Conservation (phyloP, 345 rosid species). For the Dimocarpus longan region DNA sequence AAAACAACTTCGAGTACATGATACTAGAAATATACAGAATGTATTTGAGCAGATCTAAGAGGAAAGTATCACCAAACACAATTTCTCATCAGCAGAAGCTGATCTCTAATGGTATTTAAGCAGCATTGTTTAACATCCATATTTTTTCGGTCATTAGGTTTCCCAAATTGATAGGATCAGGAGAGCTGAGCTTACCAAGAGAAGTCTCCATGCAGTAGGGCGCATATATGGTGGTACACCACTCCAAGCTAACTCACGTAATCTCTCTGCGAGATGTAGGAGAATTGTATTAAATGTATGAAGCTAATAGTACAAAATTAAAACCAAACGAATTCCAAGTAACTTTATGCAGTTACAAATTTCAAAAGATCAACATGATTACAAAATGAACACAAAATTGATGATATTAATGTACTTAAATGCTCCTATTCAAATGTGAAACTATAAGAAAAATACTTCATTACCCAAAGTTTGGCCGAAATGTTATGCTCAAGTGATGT, state of each 20-base stretch:
- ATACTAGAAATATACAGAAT: background rate
- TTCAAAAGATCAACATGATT: constrained; percentile 3
- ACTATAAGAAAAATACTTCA: too few relatives aligned
- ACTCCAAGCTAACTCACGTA: constrained; percentile 97
- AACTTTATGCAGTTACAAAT: background rate
- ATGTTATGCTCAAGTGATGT: too few relatives aligned
- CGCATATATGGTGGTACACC: constrained; percentile 96
- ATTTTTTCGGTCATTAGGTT: background rate
- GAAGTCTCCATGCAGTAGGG: constrained; percentile 89
- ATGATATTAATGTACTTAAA: background rate
- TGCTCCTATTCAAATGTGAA: background rate
- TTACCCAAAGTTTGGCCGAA: too few relatives aligned
- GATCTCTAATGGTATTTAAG: background rate
- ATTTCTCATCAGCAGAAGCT: background rate
- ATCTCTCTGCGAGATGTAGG: constrained; percentile 52
- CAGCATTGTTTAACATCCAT: background rate
- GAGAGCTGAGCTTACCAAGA: constrained; percentile 67
- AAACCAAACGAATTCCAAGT: background rate
- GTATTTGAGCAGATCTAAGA: background rate
- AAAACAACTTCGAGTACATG: background rate
- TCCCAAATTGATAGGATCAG: constrained; percentile 18
- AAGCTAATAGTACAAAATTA: constrained; percentile 2
- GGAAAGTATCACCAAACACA: background rate
- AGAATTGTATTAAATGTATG: background rate
- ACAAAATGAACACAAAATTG: background rate